A percentile compares a stretch with the other conserved stretches of the same genome.
phyloP scores from a whole-genome alignment of 129 eudicot species.

The Artemisia argyi region DNA sequence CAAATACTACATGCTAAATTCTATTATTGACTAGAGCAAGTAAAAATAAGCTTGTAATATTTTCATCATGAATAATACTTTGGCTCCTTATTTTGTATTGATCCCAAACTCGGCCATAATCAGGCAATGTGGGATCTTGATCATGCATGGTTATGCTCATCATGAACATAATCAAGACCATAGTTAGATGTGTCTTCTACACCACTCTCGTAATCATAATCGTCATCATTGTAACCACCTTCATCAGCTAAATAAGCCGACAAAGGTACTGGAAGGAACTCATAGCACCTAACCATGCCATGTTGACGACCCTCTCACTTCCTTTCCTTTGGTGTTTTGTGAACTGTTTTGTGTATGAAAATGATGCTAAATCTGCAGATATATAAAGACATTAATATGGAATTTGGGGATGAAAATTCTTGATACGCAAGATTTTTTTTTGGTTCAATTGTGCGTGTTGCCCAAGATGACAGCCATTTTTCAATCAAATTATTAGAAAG shows the following conservation, averaged over 20 bases:
- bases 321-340: conserved; percentile 30
- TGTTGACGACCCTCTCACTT: conserved; percentile 67
- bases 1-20: too few relatives aligned
- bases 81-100: too few relatives aligned
- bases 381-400: conserved; percentile 13
- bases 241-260: conserved; percentile 39
- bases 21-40: too few relatives aligned
- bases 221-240: conserved; percentile 12
- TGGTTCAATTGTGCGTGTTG: conserved; percentile 7
- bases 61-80: too few relatives aligned
- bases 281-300: conserved; percentile 47
- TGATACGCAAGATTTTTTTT: conserved; percentile 31
- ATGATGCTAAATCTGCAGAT: conserved; percentile 16
- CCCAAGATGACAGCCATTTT: conserved; percentile 19
- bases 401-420: conserved; percentile 18
- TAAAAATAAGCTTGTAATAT: too few relatives aligned
- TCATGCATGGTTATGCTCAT: too few relatives aligned
- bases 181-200: conserved; percentile 7
- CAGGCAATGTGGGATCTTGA: too few relatives aligned
- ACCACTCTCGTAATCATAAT: conserved; percentile 11
- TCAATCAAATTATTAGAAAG: not conserved
- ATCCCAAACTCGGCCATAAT: too few relatives aligned
- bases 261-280: conserved; percentile 18
- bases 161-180: not conserved
- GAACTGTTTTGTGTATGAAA: conserved; percentile 16